phyloP scores from a whole-genome alignment of 2,329 filamentous ascomycete species.

The Hypoxylon sp. region DNA sequence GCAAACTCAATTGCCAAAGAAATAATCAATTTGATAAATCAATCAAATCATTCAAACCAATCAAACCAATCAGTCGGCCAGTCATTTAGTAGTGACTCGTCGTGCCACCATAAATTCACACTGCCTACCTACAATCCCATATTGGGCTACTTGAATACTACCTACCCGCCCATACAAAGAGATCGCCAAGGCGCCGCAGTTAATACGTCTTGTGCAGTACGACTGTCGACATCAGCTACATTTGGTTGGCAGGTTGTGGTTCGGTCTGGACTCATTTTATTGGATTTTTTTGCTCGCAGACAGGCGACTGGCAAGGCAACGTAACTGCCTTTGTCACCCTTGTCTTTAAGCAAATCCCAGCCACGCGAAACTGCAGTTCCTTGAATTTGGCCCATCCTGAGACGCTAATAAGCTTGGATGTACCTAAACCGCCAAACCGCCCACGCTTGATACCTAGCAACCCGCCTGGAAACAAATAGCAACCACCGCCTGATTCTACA shows the following conservation, averaged over 20 bases:
- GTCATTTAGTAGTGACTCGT: slow-evolving; percentile 29
- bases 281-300: slow-evolving; percentile 25
- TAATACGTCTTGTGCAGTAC: slow-evolving; percentile 40
- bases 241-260: slow-evolving; percentile 29
- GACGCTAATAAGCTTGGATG: slow-evolving; percentile 45
- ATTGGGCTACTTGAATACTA: slow-evolving; percentile 31
- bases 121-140: slow-evolving; percentile 30
- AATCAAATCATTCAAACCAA: slow-evolving; percentile 26
- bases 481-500: slow-evolving; percentile 34
- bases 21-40: slow-evolving; percentile 20
- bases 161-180: slow-evolving; percentile 32
- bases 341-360: slow-evolving; percentile 43
- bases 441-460: slow-evolving; percentile 34
- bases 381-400: slow-evolving; percentile 47
- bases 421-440: slow-evolving; percentile 38
- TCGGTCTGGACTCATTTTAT: slow-evolving; percentile 31
- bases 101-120: slow-evolving; percentile 22
- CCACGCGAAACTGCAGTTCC: slow-evolving; percentile 49
- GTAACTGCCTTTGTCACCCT: slow-evolving; percentile 37
- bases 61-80: slow-evolving; percentile 27
- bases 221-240: slow-evolving; percentile 23
- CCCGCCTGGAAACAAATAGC: slow-evolving; percentile 37
- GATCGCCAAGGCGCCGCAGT: slow-evolving; percentile 41
- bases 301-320: slow-evolving; percentile 37
- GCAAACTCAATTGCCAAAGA: slow-evolving; percentile 30